Evolutionary conservation across 495 filamentous ascomycete genomes (phyloP), one percentile per base, ranked within the genome.

Genomic region (Penicillium simplicissimum): DNA sequence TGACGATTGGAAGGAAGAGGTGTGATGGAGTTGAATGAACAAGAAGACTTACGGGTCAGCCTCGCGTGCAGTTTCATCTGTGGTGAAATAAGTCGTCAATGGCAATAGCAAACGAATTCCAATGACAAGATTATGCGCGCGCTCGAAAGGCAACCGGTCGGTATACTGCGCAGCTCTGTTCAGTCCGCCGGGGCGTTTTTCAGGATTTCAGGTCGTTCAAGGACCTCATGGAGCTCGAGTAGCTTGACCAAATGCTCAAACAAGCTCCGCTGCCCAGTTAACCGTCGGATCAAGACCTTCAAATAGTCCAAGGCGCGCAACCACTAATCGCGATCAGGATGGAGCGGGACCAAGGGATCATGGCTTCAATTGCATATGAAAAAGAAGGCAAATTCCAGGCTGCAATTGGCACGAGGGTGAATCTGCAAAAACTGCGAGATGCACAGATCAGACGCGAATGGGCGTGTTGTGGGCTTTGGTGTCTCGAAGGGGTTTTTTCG

Each of bases 31-130:
- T 3, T 9, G 19, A 37, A 17, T 23, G 35, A 47, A 42, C 52
- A 15, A 14, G 37, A 33, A 54, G 0, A 64, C 61, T 52, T 63
- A 68, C 66, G 59, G 31, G 58, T 66, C 14, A 61, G 36, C 11
- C 49, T 40, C 0, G 57, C 34, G 0, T 56, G 37, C n/a, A 67
- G 19, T 25, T 38, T 67, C 47, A 60, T 57, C 28, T 33, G 15
- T 21, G 51, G 4, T 14, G 34, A 13, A 11, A 43, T 7, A 21
- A 13, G 8, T 28, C 28, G 4, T 8, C 11, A 31, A 49, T 31
- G 17, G 19, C 45, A 48, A 11, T 14, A 23, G 4, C 21, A 31
- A 31, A 49, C 3, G 6, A 9, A 49, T 9, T 23, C 45, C 23
- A 49, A 49, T 49, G 13, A 31, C 6, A 49, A 10, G 21, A 31